Conservation (phyloP, 2,329 filamentous ascomycete species). For the Calonectria crousiana region DNA sequence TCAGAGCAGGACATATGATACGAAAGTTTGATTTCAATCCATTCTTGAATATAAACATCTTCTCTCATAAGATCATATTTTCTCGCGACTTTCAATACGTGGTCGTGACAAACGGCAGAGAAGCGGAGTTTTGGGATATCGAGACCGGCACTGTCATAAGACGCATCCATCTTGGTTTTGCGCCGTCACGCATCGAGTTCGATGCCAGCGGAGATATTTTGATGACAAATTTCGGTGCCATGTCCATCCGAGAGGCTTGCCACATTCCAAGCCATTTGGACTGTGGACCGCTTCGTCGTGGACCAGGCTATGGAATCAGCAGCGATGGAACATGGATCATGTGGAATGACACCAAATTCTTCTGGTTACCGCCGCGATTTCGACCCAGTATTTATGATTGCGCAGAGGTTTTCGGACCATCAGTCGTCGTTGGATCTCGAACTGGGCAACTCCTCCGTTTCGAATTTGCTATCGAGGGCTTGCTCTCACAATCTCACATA, state of each 20-base stretch:
- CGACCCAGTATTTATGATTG: background rate
- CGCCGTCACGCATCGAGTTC: background rate
- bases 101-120: background rate
- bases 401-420: background rate
- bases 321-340: background rate
- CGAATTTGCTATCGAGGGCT: background rate
- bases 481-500: background rate
- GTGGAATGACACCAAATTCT: conserved; percentile 3
- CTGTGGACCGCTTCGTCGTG: background rate
- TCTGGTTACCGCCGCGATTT: conserved; percentile 1
- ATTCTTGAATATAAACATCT: background rate
- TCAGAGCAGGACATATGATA: background rate
- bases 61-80: background rate
- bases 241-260: background rate
- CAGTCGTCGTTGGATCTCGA: background rate
- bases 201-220: background rate
- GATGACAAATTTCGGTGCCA: background rate
- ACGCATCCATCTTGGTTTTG: background rate
- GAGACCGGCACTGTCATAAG: background rate
- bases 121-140: background rate
- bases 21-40: background rate
- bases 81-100: background rate
- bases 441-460: background rate
- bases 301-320: background rate
- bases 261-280: background rate